A percentile compares a stretch with the other conserved stretches of the same genome.
These are phyloP conservation scores for Stephanodiscus minutulus DNA, from an alignment of 108 stramenopile species.

Conservation along the genomic window DNA sequence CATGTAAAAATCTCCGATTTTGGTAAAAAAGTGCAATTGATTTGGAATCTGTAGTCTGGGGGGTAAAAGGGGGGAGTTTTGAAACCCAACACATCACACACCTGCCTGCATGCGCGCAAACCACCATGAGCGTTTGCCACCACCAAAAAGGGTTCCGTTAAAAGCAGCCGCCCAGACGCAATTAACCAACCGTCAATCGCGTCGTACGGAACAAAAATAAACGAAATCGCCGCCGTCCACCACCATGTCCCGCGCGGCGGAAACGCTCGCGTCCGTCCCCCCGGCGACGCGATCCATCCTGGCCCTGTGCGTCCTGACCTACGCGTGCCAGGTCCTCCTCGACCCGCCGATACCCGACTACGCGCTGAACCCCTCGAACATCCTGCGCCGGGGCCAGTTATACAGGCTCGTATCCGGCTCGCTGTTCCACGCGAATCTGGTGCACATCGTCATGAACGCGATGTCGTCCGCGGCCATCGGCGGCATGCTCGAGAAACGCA, in stretches of 20 bases:
- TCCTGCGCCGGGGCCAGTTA: conserved; percentile 61
- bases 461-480: conserved; percentile 74
- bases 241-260: conserved; percentile 48
- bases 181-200: too few species aligned
- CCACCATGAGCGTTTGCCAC: too few species aligned
- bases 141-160: too few species aligned
- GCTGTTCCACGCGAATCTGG: conserved; percentile 81
- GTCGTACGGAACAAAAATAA: too few species aligned
- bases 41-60: too few species aligned
- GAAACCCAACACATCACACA: too few species aligned
- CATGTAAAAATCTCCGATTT: too few species aligned
- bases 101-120: too few species aligned
- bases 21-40: too few species aligned
- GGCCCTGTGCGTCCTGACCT: conserved; percentile 41
- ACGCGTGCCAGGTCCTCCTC: conserved; percentile 49
- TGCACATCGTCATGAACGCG: conserved; percentile 94
- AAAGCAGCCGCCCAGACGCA: too few species aligned
- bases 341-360: conserved; percentile 54
- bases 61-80: too few species aligned
- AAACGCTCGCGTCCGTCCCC: conserved; percentile 52
- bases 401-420: conserved; percentile 78
- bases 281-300: conserved; percentile 57
- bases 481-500: conserved; percentile 58
- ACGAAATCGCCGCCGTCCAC: too few species aligned
- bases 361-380: conserved; percentile 69